Evolutionary conservation across 805 yeast genomes (phyloP).

Genomic region (Vanderwaltozyma yarrowii): DNA sequence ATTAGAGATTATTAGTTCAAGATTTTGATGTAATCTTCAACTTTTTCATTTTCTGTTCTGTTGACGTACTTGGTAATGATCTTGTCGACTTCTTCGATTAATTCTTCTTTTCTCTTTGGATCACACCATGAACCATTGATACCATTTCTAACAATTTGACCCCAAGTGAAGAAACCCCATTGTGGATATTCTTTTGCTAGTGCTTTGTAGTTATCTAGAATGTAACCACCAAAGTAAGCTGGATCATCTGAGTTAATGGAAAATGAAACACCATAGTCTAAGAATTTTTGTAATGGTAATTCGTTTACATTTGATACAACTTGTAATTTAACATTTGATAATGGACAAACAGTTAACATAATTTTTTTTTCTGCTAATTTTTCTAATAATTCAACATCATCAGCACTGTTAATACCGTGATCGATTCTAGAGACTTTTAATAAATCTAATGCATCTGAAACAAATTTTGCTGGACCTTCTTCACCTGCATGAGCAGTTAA

Average conservation of each 20-base stretch:
- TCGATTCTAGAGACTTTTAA: slow-evolving; percentile 63
- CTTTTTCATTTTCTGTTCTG: not conserved
- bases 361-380: slow-evolving; percentile 46
- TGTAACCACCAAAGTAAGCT: slow-evolving; percentile 79
- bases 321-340: slow-evolving; percentile 65
- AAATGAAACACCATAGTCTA: slow-evolving; percentile 57
- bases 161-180: slow-evolving; percentile 53
- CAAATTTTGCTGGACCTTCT: slow-evolving; percentile 72
- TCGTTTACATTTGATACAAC: slow-evolving; percentile 60
- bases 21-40: no score
- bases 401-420: slow-evolving; percentile 63
- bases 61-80: slow-evolving; percentile 30
- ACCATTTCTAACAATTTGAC: slow-evolving; percentile 49
- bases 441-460: slow-evolving; percentile 45
- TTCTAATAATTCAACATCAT: slow-evolving; percentile 43
- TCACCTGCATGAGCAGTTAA: slow-evolving; percentile 87
- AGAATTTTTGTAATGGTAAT: slow-evolving; percentile 51
- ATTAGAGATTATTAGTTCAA: no score
- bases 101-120: slow-evolving; percentile 42
- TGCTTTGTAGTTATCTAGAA: slow-evolving; percentile 60
- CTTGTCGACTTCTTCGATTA: slow-evolving; percentile 36
- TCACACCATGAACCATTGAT: slow-evolving; percentile 68
- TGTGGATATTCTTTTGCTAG: slow-evolving; percentile 55
- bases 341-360: slow-evolving; percentile 65
- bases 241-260: slow-evolving; percentile 74